Percentiles rank a stretch among this genome's conserved stretches.
These are phyloP conservation scores for Beauveria varroae DNA, from an alignment of 2,329 filamentous ascomycete species.

Conservation along the genomic window DNA sequence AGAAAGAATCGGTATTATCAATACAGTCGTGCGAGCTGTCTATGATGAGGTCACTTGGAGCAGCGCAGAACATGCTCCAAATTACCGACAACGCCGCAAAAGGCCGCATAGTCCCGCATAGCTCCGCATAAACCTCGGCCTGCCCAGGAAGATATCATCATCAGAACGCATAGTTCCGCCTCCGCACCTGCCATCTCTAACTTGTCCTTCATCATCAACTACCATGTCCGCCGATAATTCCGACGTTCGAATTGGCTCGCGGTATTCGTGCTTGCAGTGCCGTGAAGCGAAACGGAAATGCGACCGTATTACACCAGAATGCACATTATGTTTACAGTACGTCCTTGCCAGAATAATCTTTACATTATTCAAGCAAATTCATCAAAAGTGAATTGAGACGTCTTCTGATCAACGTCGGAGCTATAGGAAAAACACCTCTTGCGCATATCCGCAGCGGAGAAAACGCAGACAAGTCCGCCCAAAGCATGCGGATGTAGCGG, in stretches of 20 bases:
- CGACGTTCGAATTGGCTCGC: neutral
- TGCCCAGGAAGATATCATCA: neutral
- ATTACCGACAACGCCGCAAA: neutral
- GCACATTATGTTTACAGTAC: constrained; percentile 4
- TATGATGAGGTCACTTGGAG: no score
- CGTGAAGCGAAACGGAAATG: constrained; percentile 6
- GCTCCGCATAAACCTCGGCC: neutral
- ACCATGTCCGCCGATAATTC: neutral
- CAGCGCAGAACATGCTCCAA: neutral
- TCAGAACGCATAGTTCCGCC: neutral
- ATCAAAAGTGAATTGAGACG: neutral
- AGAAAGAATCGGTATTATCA: neutral
- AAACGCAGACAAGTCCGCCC: constrained; percentile 6
- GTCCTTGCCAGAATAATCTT: neutral
- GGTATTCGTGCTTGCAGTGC: constrained; percentile 1
- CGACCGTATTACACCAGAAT: constrained; percentile 1
- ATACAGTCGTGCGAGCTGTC: neutral
- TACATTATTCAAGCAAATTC: neutral
- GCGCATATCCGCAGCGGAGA: neutral
- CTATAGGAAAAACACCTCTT: neutral
- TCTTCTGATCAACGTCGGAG: neutral
- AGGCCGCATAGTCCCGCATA: neutral
- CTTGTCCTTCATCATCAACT: neutral
- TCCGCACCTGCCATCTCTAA: neutral
- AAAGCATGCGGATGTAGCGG: neutral